Conservation (phyloP, 805 yeast genomes). For the Sugiyamaella lignohabitans region DNA sequence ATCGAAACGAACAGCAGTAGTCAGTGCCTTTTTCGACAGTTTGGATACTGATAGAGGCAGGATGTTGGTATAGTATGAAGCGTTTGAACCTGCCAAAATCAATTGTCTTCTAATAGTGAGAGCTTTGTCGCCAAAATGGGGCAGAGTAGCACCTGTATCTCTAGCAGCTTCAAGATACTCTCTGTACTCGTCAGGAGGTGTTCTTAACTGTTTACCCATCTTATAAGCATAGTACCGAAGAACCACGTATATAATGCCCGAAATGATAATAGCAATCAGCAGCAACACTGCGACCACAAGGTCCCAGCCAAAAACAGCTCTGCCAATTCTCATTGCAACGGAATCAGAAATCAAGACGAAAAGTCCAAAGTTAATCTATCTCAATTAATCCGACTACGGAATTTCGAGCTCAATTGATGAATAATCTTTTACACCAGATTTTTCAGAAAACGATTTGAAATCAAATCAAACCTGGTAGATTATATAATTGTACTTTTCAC, state of each 20-base stretch:
- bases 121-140: conserved; percentile 19
- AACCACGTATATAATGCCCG: conserved; percentile 7
- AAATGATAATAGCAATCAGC: conserved; percentile 3
- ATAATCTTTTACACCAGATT: no score
- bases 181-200: conserved; percentile 22
- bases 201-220: conserved; percentile 15
- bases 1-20: conserved; percentile 9
- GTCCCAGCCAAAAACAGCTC: conserved; percentile 5
- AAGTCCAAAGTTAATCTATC: no score
- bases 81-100: conserved; percentile 30
- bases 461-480: no score
- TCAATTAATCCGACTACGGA: no score
- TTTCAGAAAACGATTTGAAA: no score
- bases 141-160: conserved; percentile 18
- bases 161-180: conserved; percentile 20
- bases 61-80: conserved; percentile 25
- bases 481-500: no score
- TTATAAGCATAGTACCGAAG: conserved; percentile 4
- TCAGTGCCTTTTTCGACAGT: conserved; percentile 13
- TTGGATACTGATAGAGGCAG: conserved; percentile 11
- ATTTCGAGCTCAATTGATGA: no score
- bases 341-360: background rate
- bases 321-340: background rate
- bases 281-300: conserved; percentile 9
- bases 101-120: conserved; percentile 37